Conservation (phyloP, 2,329 filamentous ascomycete genomes). For the Talaromyces sp. region DNA sequence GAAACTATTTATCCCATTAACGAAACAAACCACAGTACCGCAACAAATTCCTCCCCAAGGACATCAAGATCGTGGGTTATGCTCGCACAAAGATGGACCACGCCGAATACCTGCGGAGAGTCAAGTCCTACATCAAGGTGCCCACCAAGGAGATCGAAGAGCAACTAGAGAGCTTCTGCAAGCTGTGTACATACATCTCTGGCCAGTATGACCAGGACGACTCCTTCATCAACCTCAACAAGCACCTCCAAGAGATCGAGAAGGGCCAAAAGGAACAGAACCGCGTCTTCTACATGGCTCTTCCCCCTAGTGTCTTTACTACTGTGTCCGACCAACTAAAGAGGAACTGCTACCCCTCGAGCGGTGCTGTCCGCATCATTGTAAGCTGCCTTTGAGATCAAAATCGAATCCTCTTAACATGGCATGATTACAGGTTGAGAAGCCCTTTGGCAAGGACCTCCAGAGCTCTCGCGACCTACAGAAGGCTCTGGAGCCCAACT, state of each 20-base stretch:
- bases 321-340: constrained; percentile 96
- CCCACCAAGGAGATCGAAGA: constrained; percentile 96
- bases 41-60: constrained; percentile 96
- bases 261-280: constrained; percentile 75
- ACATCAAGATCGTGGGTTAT: constrained; percentile 97
- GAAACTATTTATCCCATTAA: neutral
- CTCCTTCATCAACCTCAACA: constrained; percentile 78
- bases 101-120: constrained; percentile 85
- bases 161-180: constrained; percentile 84
- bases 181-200: constrained; percentile 86
- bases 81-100: constrained; percentile 99
- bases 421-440: constrained; percentile 69
- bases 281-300: constrained; percentile 98
- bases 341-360: constrained; percentile 90
- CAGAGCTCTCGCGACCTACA: constrained; percentile 90
- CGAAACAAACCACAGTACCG: constrained; percentile 63
- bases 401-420: constrained; percentile 3
- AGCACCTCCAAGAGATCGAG: constrained; percentile 82
- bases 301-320: constrained; percentile 96
- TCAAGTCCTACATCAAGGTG: constrained; percentile 98
- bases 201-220: constrained; percentile 98
- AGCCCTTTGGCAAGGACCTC: constrained; percentile 97
- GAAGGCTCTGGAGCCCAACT: constrained; percentile 90
- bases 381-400: constrained; percentile 49
- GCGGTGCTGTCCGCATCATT: constrained; percentile 88